These are phyloP conservation scores for Mycena polygramma DNA, from an alignment of 768 basidiomycete species.

Conservation along the genomic window DNA sequence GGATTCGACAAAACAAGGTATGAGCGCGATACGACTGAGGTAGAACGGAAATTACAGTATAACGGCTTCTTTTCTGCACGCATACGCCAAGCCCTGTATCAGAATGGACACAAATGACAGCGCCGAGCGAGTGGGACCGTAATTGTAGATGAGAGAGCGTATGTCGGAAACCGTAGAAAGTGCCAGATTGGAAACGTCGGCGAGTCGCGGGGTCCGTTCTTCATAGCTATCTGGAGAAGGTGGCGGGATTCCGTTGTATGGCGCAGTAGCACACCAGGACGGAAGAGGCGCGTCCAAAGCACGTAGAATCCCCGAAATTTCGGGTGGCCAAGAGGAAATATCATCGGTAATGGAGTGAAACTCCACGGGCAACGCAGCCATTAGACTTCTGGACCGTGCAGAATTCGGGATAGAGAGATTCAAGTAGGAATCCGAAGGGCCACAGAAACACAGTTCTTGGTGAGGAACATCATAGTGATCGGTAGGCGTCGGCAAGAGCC, in stretches of 20 bases:
- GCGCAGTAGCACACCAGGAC: conserved; percentile 26
- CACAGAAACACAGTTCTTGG: no score
- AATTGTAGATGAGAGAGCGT: conserved; percentile 10
- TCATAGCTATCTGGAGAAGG: conserved; percentile 1
- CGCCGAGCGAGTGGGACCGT: conserved; percentile 16
- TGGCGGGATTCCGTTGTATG: conserved; percentile 9
- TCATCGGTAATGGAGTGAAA: no score
- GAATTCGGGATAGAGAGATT: no score
- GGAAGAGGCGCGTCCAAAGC: conserved; percentile 1
- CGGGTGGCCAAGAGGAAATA: no score
- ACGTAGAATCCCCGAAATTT: no score
- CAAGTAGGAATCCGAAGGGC: no score
- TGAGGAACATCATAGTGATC: no score
- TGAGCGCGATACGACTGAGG: neutral
- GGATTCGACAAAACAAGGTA: neutral
- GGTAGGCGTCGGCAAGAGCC: no score
- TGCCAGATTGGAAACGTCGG: conserved; percentile 13
- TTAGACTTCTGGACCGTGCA: no score
- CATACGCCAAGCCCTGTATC: conserved; percentile 5
- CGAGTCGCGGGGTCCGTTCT: neutral
- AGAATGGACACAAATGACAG: conserved; percentile 16
- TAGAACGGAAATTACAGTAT: conserved; percentile 1
- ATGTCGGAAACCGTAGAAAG: conserved; percentile 17
- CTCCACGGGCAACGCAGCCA: no score
- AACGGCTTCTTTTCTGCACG: conserved; percentile 12